Base-by-base conservation (phyloP, 305 asterid genomes). In the Fraxinus albicans region DNA sequence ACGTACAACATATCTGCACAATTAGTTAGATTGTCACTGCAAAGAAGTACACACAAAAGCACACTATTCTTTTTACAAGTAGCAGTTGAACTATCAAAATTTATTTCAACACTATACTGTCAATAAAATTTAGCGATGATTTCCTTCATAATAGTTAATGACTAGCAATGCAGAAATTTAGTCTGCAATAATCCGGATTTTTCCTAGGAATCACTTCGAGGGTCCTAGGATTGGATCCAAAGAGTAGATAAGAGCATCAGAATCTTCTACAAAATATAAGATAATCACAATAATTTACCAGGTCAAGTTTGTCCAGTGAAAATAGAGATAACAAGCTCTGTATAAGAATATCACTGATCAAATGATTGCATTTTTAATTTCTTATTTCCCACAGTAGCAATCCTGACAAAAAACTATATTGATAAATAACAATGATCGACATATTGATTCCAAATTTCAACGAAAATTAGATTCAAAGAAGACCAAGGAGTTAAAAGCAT, bases 1-100 rank as follows among this genome's bases (percentile, higher is more conserved):
- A 91, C 91, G 82, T 91, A 90, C 80, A 96, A 98, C 91, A 94
- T 79, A 87, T 96, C 99, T 96, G 98, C 94, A 91, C 42, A 87
- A 86, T 53, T 67, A 10, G 65, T 40, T 15, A 21, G 65, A 38
- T 76, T 1, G 4, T 76, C 79, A 42, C 36, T 76, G 5, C 33
- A 8, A 47, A 42, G 15, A n/a, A 50, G 63, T 36, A 73, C 72
- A 77, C 53, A 74, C 35, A 55, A 3, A 7, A 36, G 6, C 5
- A 4, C 40, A 42, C n/a, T 9, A 79, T n/a, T 77, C 73, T 53
- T 35, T 42, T n/a, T 33, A 78, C 13, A 44, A 23, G 5, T 44
- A 23, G 13, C n/a, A 10, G 34, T 65, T 65, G 31, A 23, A 27
- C 35, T 9, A 65, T 23, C 34, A 60, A 21, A 55, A 25, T 21